phyloP scores from a whole-genome alignment of 108 stramenopile species.

The Cylindrotheca fusiformis region DNA sequence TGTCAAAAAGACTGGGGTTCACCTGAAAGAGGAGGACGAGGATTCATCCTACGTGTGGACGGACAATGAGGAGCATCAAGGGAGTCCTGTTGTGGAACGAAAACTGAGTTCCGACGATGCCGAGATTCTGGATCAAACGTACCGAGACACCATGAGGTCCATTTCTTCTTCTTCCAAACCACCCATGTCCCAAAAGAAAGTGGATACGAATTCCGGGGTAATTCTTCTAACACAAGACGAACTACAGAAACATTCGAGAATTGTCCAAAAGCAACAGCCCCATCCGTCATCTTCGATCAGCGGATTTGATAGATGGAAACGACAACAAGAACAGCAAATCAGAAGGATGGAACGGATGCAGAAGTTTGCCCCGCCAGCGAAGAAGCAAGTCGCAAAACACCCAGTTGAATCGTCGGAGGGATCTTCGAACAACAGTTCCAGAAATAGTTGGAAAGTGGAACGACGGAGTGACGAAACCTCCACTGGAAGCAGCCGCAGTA shows the following conservation, averaged over 20 bases:
- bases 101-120: background rate
- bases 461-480: background rate
- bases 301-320: constrained; percentile 25
- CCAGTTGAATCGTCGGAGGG: background rate
- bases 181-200: background rate
- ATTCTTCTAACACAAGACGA: constrained; percentile 17
- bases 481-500: background rate
- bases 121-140: background rate
- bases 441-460: background rate
- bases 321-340: constrained; percentile 4
- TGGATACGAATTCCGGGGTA: constrained; percentile 3
- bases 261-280: background rate
- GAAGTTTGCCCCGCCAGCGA: background rate
- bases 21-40: background rate
- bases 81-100: background rate
- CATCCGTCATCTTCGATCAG: background rate
- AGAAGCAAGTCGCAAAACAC: background rate
- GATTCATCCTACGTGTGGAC: constrained; percentile 1
- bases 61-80: constrained; percentile 2
- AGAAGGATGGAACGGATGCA: constrained; percentile 2
- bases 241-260: constrained; percentile 14
- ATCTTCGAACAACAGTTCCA: background rate
- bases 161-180: background rate
- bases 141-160: constrained; percentile 3
- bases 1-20: background rate